phyloP scores from a whole-genome alignment of 306 rosid species.

The Corylus avellana region DNA sequence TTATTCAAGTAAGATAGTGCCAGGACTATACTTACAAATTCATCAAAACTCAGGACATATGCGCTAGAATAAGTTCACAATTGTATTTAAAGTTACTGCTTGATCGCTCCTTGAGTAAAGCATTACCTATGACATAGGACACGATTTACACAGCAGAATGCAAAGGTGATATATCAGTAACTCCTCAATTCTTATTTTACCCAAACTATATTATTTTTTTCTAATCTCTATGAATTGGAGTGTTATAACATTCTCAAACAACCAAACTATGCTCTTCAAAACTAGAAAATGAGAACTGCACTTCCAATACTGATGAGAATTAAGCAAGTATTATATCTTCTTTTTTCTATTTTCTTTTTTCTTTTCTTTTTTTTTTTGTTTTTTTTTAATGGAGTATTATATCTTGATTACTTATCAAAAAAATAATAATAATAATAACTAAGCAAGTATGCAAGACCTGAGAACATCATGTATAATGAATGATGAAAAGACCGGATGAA shows the following conservation, averaged over 20 bases:
- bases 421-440: background rate
- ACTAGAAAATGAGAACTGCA: background rate
- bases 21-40: slow-evolving; percentile 10
- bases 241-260: background rate
- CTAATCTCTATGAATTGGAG: background rate
- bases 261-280: background rate
- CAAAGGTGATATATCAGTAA: background rate
- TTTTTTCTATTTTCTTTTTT: no score
- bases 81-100: background rate
- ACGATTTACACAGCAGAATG: slow-evolving; percentile 22
- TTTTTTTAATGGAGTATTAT: background rate
- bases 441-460: background rate
- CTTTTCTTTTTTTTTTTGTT: no score
- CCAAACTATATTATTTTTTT: background rate
- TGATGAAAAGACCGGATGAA: background rate
- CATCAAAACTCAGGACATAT: background rate
- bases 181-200: background rate
- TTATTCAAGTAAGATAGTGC: background rate
- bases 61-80: background rate
- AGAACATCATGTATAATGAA: background rate
- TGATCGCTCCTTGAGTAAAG: background rate
- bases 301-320: background rate
- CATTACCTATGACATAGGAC: slow-evolving; percentile 2
- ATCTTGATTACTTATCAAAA: no score
- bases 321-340: background rate